These are phyloP conservation scores for Noccaea bulbosa DNA, from an alignment of 345 rosid species.

Conservation along the genomic window DNA sequence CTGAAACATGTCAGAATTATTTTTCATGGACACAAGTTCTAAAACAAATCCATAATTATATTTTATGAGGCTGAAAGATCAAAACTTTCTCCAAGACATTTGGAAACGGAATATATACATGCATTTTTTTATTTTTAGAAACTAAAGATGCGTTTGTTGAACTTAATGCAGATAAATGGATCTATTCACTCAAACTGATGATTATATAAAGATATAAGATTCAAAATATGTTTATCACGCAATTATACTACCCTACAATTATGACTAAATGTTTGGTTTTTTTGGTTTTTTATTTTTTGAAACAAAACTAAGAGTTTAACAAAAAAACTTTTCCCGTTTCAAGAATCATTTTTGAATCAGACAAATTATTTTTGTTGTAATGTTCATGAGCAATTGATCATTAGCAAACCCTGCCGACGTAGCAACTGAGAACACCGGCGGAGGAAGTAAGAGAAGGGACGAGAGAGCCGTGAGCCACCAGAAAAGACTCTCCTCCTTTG, in stretches of 20 bases:
- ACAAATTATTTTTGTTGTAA: not conserved
- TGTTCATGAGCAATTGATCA: not conserved
- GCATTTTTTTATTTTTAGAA: no score
- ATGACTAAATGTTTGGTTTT: not conserved
- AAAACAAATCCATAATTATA: no score
- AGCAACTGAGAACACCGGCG: conserved; percentile 67
- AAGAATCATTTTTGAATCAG: not conserved
- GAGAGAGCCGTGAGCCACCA: conserved; percentile 54
- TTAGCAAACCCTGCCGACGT: conserved; percentile 49
- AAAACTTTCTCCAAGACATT: no score
- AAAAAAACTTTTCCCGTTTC: not conserved
- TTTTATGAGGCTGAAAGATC: no score
- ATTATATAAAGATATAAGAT: not conserved
- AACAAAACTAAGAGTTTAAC: not conserved
- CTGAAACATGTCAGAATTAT: no score
- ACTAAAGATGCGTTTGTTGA: no score
- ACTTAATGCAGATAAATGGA: no score
- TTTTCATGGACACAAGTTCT: no score
- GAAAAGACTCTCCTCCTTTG: conserved; percentile 49
- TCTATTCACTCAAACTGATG: no score
- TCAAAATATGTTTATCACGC: no score
- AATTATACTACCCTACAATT: not conserved
- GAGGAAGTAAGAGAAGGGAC: conserved; percentile 68
- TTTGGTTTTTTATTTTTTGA: no score
- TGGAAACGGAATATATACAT: no score